Base-by-base conservation (phyloP, 192 early-diverging fungal genomes). In the Backusella australiensis region DNA sequence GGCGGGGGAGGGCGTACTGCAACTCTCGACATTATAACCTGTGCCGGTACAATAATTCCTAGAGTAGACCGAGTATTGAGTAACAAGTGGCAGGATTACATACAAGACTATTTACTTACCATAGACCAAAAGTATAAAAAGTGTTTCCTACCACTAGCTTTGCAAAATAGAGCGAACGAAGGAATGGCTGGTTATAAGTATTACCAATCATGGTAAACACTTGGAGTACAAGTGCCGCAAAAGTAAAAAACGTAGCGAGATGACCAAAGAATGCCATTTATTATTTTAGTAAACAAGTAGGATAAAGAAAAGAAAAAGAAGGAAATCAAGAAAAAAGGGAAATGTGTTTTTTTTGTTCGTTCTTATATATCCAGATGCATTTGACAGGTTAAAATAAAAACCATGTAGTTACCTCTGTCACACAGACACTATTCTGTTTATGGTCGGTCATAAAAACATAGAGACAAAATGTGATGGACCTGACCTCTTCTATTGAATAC, bases 191-290 rank as follows among this genome's bases (percentile, higher is more conserved):
- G 46, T 80, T 76, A 34, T 71, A 75, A 17, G 75, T 75, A 53
- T 73, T 80, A 23, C 79, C 79, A 52, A 80, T 72, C 69, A 80
- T 36, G 5, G 75, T 72, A 53, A 80, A 80, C 19, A 80, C 67
- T 66, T 80, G 46, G 19, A 80, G 69, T n/a, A 76, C 59, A 36
- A 80, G 39, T 7, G 75, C 79, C 23, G 75, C 79, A 53, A 75
- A 75, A 2, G 75, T 76, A 21, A 67, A 39, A 49, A 80, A 76
- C 4, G 75, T 80, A 69, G 79, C 79, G 5, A 75, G 11, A 38
- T 66, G 72, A 52, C 74, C 79, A 72, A 76, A 77, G 6, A 77
- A 29, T 14, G 69, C 76, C 76, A 77, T 77, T 21, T 29, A 39
- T 5, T 29, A 32, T 26, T 32, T 34, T 35, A 32, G 41, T 0